Percentiles rank a stretch among this genome's conserved stretches.
Evolutionary conservation across 306 rosid species (phyloP).

Genomic region (Aeschynomene evenia): DNA sequence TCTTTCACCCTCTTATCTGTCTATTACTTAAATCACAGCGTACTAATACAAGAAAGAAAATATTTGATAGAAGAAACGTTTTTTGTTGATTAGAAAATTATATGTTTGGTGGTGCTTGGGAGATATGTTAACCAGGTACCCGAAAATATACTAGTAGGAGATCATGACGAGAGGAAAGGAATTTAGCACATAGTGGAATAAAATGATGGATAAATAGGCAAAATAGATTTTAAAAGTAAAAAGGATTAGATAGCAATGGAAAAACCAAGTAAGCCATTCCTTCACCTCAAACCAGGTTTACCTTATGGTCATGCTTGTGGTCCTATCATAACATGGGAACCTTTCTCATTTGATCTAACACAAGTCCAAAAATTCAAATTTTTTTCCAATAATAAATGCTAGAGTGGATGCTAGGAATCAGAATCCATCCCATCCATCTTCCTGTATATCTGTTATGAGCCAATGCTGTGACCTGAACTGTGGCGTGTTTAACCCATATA

Average conservation of each 20-base stretch:
- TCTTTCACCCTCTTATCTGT: neutral
- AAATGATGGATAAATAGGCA: neutral
- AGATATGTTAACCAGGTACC: neutral
- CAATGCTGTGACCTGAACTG: neutral
- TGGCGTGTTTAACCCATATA: neutral
- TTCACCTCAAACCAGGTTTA: neutral
- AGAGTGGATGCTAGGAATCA: neutral
- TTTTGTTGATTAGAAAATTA: neutral
- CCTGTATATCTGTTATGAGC: no score
- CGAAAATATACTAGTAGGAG: neutral
- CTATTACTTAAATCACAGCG: neutral
- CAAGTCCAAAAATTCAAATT: constrained; percentile 3
- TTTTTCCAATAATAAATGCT: neutral
- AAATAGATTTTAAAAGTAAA: neutral
- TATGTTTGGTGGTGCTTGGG: neutral
- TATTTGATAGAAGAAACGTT: neutral
- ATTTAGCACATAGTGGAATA: neutral
- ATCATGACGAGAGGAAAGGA: neutral
- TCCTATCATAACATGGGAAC: neutral
- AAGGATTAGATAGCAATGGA: neutral
- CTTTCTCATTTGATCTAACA: neutral
- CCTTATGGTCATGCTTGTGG: neutral
- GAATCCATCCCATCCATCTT: neutral
- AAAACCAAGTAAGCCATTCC: neutral
- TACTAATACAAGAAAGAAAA: neutral